Evolutionary conservation across 495 filamentous ascomycete genomes (phyloP).

Genomic region (Penicillium ucsense): DNA sequence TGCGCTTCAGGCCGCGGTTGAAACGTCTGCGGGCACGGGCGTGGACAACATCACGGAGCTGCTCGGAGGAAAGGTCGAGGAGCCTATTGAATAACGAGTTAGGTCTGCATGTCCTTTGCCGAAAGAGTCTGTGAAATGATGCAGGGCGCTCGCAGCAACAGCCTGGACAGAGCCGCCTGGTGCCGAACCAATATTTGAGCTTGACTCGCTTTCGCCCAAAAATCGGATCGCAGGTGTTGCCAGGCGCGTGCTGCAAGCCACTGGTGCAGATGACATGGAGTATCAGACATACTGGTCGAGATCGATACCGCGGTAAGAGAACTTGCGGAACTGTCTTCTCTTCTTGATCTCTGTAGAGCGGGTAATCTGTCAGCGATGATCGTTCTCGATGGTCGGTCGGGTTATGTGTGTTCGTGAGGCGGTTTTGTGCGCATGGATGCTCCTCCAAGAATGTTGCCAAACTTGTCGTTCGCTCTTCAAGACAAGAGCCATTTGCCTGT

Average conservation of each 20-base stretch:
- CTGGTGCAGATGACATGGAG: conserved; percentile 21
- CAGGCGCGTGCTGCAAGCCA: conserved; percentile 18
- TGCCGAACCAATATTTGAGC: too few species aligned
- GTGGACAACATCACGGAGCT: conserved; percentile 98
- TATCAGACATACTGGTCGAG: conserved; percentile 80
- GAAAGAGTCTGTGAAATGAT: too few species aligned
- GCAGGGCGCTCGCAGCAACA: too few species aligned
- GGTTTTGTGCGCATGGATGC: too few species aligned
- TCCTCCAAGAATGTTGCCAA: too few species aligned
- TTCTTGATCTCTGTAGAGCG: conserved; percentile 78
- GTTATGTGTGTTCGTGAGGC: conserved; percentile 7
- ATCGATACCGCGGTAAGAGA: conserved; percentile 98
- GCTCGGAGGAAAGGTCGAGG: conserved; percentile 94
- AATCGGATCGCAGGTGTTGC: conserved; percentile 36
- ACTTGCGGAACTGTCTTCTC: conserved; percentile 99
- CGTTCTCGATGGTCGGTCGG: conserved; percentile 5
- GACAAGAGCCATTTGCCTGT: too few species aligned
- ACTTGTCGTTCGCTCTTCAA: neutral
- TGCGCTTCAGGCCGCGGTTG: conserved; percentile 99
- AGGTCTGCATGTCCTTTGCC: too few species aligned
- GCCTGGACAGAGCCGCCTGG: too few species aligned
- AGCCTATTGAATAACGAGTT: conserved; percentile 45
- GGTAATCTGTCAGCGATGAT: conserved; percentile 32
- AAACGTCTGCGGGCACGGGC: conserved; percentile 96
- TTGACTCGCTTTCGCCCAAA: too few species aligned